Evolutionary conservation across 768 basidiomycete genomes (phyloP).

Genomic region (Collybia mongolica): DNA sequence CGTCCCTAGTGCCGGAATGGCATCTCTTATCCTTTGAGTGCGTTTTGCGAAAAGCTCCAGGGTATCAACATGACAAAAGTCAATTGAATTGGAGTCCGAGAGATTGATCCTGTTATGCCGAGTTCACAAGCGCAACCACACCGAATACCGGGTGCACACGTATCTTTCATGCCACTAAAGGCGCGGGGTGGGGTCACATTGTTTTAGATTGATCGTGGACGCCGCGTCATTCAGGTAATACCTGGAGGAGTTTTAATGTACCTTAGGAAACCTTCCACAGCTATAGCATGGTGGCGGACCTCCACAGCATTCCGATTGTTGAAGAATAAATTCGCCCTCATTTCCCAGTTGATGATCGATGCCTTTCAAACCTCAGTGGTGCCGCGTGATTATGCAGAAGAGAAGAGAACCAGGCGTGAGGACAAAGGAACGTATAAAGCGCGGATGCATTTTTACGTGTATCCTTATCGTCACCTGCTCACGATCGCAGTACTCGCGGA

Average conservation of each 20-base stretch:
- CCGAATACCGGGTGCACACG: no score
- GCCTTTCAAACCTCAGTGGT: background rate
- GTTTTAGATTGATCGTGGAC: no score
- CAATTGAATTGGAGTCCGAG: no score
- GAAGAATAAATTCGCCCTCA: background rate
- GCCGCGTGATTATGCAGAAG: background rate
- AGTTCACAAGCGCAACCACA: no score
- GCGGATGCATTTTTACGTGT: background rate
- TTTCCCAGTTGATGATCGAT: background rate
- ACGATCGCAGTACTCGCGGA: background rate
- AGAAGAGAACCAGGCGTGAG: background rate
- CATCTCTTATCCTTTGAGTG: no score
- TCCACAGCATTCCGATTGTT: background rate
- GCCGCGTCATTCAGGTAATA: no score
- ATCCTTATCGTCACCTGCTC: background rate
- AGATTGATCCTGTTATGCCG: no score
- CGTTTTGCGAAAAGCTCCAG: no score
- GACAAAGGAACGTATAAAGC: slow-evolving; percentile 1
- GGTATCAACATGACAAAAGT: no score
- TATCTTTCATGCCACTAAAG: no score
- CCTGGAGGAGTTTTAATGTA: background rate
- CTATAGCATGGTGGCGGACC: background rate
- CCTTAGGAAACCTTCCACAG: background rate
- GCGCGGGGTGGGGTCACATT: no score
- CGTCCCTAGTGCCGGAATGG: no score